Evolutionary conservation across 1,284 basidiomycete species (phyloP), one percentile per base, ranked within the genome.

Genomic region (Paramarasmius palmivorus): DNA sequence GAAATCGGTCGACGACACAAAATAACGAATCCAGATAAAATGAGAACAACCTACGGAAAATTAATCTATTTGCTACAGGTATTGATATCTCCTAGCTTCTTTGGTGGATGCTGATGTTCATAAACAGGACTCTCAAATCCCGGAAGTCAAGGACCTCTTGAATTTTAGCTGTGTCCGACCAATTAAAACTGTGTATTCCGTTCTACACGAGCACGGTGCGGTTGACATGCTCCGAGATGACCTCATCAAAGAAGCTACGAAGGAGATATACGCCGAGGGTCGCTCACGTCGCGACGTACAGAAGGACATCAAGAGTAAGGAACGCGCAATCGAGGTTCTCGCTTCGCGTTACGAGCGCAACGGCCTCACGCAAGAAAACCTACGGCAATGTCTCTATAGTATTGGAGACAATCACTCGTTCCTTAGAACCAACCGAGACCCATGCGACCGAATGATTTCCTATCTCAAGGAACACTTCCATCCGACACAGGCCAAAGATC

Each of bases 371-470:
- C 82, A 83, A 59, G 90, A 91, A 63, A 68, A 75, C 40, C 72
- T 90, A 12, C 76, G 85, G 25, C 87, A 91, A 64, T 91, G 90
- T 63, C 68, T 92, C 34, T 92, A 92, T 65, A 88, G 85, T 60
- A 92, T 92, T 52, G 88, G 89, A 8, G 90, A 92, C 67, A 92
- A 92, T 61, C 88, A 91, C 62, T 87, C 90, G 7, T 92, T 92
- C 76, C 68, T 92, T 57, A 81, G 90, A 20, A 80, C 79, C 49
- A 92, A 92, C 62, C 86, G 90, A 37, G 90, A 92, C 65, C 90
- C 90, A 47, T 92, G 90, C 68, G 90, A 92, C 55, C 76, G 78
- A 54, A 88, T 92, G 87, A 91, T 92, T 54, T 66, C 61, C 4
- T 88, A 85, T 61, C 70, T 92, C 59, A 90, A 88, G 65, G 73